These are phyloP conservation scores for Parietichytrium sp. DNA, from an alignment of 108 stramenopile species.

Conservation along the genomic window DNA sequence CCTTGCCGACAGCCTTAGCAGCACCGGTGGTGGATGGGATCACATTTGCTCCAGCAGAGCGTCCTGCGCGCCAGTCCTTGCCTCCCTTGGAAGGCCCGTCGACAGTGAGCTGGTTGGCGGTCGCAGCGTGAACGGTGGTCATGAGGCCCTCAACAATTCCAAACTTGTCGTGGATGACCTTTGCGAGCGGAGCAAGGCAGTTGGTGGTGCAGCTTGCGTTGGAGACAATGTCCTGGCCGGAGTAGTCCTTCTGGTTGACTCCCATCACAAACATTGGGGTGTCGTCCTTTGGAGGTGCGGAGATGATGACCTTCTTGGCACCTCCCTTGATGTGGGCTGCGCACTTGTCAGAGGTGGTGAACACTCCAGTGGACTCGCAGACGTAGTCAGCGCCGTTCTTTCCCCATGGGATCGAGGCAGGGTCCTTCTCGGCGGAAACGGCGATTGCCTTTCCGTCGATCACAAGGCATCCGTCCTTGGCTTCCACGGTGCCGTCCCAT, in stretches of 20 bases:
- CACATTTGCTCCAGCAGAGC: constrained; percentile 97
- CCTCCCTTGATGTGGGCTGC: constrained; percentile 92
- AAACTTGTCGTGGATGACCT: constrained; percentile 95
- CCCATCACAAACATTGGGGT: constrained; percentile 97
- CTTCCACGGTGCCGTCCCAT: constrained; percentile 90
- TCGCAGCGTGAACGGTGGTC: constrained; percentile 99
- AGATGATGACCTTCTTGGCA: constrained; percentile 99
- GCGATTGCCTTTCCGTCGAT: constrained; percentile 88
- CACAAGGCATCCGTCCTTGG: constrained; percentile 94
- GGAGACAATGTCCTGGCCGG: constrained; percentile 91
- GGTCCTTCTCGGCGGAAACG: constrained; percentile 90
- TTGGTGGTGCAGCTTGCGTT: constrained; percentile 99
- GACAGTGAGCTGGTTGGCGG: constrained; percentile 97
- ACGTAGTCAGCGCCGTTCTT: constrained; percentile 92
- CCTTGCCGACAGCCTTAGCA: constrained; percentile 99
- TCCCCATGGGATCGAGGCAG: constrained; percentile 92
- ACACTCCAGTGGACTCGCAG: constrained; percentile 98
- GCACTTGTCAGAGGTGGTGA: constrained; percentile 93
- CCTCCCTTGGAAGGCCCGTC: constrained; percentile 92
- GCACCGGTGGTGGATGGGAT: constrained; percentile 99
- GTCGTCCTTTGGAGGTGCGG: constrained; percentile 98
- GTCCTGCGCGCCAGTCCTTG: constrained; percentile 99
- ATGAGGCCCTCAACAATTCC: constrained; percentile 97
- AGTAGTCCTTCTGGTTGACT: constrained; percentile 90
- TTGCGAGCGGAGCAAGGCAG: constrained; percentile 97